A percentile compares a stretch with the other conserved stretches of the same genome.
These are phyloP conservation scores for Acanthamoeba triangularis DNA, from an alignment of 208 protist genomes.

Conservation along the genomic window DNA sequence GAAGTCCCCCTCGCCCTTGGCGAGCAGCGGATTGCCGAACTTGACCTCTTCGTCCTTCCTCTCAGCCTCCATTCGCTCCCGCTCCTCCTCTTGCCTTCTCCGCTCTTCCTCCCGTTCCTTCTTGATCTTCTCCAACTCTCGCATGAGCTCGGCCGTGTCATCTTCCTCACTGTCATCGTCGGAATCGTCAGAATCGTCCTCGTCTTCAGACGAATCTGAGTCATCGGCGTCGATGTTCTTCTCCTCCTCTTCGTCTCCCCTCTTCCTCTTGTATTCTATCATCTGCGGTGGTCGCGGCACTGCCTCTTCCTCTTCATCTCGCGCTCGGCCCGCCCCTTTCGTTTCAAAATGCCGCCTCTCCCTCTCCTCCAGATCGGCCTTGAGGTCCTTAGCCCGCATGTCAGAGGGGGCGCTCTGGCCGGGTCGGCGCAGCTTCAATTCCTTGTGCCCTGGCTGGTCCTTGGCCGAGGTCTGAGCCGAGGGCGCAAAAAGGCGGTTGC, in stretches of 20 bases:
- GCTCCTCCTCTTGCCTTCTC: conserved; percentile 83
- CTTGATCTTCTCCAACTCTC: conserved; percentile 92
- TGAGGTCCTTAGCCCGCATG: conserved; percentile 77
- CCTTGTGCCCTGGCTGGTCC: conserved; percentile 83
- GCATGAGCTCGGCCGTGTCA: conserved; percentile 89
- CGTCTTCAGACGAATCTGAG: conserved; percentile 52
- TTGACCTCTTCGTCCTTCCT: conserved; percentile 74
- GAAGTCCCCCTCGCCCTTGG: conserved; percentile 77
- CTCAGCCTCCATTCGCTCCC: conserved; percentile 62
- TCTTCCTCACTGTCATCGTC: conserved; percentile 86
- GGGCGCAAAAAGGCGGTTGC: conserved; percentile 81
- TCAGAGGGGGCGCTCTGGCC: conserved; percentile 81
- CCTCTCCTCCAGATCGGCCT: conserved; percentile 79
- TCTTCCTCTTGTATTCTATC: not conserved
- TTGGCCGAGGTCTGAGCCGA: conserved; percentile 82
- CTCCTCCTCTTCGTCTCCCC: conserved; percentile 71
- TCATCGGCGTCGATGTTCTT: conserved; percentile 85
- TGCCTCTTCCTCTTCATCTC: not conserved
- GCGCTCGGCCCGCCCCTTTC: not conserved
- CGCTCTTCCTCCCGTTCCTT: conserved; percentile 88
- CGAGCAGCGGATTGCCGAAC: conserved; percentile 63
- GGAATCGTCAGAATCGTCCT: conserved; percentile 34
- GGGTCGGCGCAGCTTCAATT: conserved; percentile 79
- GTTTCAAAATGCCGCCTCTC: conserved; percentile 65
- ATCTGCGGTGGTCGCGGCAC: not conserved